phyloP scores from a whole-genome alignment of 2,329 filamentous ascomycete genomes.

The Monosporascus sp. region DNA sequence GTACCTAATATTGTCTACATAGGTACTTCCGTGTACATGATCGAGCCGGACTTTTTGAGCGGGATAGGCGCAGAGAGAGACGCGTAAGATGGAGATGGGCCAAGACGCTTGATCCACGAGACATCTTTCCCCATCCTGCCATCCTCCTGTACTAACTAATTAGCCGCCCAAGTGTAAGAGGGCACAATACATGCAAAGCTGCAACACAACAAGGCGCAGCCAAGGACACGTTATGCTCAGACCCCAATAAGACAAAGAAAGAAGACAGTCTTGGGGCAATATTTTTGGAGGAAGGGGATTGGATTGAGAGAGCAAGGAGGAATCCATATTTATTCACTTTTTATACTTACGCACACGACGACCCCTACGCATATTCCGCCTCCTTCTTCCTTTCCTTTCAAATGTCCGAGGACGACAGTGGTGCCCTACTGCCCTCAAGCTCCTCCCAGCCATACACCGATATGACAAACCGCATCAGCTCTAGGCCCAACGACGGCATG shows the following conservation, averaged over 20 bases:
- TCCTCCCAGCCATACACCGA: slow-evolving; percentile 21
- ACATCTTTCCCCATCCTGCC: slow-evolving; percentile 16
- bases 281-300: no score
- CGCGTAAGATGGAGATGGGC: slow-evolving; percentile 4
- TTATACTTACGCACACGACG: no score
- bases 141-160: background rate
- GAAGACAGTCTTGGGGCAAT: no score
- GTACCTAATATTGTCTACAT: no score
- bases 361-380: no score
- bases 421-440: slow-evolving; percentile 14
- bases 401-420: slow-evolving; percentile 20
- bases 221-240: background rate
- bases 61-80: background rate
- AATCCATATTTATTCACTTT: no score
- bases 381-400: slow-evolving; percentile 7
- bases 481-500: slow-evolving; percentile 11
- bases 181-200: background rate
- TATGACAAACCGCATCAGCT: slow-evolving; percentile 21
- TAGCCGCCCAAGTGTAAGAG: background rate
- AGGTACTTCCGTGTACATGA: no score
- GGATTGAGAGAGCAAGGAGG: no score
- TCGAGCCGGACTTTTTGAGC: background rate
- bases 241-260: background rate
- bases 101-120: slow-evolving; percentile 18
- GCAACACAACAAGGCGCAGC: background rate